Percentiles rank a stretch among this genome's conserved stretches.
Conservation (phyloP, 179 eudicot species). For the Actinidia polygama region DNA sequence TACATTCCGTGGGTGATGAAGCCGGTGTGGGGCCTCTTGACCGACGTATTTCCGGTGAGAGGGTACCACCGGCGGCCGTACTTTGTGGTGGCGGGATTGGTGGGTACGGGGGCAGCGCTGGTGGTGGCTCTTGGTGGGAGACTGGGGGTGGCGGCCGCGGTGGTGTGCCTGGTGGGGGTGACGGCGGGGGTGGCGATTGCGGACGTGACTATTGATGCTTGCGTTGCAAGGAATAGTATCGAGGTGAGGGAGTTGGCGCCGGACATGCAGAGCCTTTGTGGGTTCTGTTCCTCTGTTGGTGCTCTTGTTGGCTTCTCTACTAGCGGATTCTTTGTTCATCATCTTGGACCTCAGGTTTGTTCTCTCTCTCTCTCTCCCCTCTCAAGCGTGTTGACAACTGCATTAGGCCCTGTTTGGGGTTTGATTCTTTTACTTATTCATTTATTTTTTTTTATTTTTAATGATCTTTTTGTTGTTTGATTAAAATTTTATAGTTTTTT, state of each 20-base stretch:
- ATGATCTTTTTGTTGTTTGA: too few species aligned
- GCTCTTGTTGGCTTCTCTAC: constrained; percentile 50
- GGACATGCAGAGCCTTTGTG: constrained; percentile 64
- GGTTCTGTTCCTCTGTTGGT: constrained; percentile 52
- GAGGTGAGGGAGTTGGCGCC: constrained; percentile 50
- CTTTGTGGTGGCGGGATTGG: constrained; percentile 40
- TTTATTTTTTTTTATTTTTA: too few species aligned
- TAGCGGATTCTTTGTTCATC: constrained; percentile 65
- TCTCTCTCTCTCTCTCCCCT: not conserved
- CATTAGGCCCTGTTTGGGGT: too few species aligned
- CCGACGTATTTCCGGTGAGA: constrained; percentile 55
- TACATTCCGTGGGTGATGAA: constrained; percentile 71
- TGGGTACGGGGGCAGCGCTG: constrained; percentile 43
- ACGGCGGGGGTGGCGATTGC: constrained; percentile 48
- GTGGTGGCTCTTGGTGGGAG: constrained; percentile 31
- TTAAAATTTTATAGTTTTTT: too few species aligned
- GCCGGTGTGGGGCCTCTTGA: constrained; percentile 69
- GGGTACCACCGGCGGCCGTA: constrained; percentile 60
- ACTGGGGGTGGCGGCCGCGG: constrained; percentile 36
- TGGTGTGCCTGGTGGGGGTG: constrained; percentile 48
- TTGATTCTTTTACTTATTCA: too few species aligned
- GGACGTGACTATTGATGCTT: constrained; percentile 60
- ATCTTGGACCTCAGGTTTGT: constrained; percentile 68
- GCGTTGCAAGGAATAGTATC: constrained; percentile 60
- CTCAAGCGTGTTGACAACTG: not conserved